Conservation (phyloP, 75 land plant genomes). For the Larix kaempferi region DNA sequence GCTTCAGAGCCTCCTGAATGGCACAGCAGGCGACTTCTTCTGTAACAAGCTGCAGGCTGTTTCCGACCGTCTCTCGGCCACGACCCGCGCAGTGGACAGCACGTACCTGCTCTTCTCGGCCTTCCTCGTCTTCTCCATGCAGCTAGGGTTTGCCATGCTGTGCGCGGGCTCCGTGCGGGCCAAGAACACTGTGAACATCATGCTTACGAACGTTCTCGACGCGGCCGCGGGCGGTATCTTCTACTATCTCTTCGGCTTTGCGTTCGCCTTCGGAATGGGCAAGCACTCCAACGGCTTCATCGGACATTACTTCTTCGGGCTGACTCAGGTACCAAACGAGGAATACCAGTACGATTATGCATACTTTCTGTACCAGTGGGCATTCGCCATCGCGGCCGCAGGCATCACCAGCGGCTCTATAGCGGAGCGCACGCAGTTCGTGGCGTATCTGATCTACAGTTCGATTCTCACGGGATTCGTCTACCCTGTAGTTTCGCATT, state of each 20-base stretch:
- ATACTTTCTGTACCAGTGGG: slow-evolving; percentile 74
- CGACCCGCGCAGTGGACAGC: slow-evolving; percentile 50
- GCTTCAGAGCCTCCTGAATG: slow-evolving; percentile 35
- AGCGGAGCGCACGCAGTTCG: slow-evolving; percentile 75
- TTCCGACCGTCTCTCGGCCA: slow-evolving; percentile 23
- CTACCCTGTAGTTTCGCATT: slow-evolving; percentile 72
- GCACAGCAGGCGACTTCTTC: slow-evolving; percentile 36
- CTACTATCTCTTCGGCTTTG: slow-evolving; percentile 69
- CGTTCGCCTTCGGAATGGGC: slow-evolving; percentile 63
- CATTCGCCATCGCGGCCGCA: slow-evolving; percentile 74
- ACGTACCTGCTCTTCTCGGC: slow-evolving; percentile 79
- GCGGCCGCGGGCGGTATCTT: slow-evolving; percentile 68
- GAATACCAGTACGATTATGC: slow-evolving; percentile 42
- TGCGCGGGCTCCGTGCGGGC: slow-evolving; percentile 76
- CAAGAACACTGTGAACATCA: slow-evolving; percentile 79
- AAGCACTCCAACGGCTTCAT: slow-evolving; percentile 58
- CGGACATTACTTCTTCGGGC: slow-evolving; percentile 53
- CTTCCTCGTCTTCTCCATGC: slow-evolving; percentile 83
- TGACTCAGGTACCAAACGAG: slow-evolving; percentile 26
- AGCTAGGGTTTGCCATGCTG: slow-evolving; percentile 86
- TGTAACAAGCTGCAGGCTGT: slow-evolving; percentile 41
- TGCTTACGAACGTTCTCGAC: slow-evolving; percentile 81
- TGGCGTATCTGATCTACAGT: slow-evolving; percentile 67
- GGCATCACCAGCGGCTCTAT: slow-evolving; percentile 74
- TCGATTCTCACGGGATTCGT: slow-evolving; percentile 67